Evolutionary conservation across 164 flowering plant genomes (phyloP).

Genomic region (Magnolia kwangsiensis): DNA sequence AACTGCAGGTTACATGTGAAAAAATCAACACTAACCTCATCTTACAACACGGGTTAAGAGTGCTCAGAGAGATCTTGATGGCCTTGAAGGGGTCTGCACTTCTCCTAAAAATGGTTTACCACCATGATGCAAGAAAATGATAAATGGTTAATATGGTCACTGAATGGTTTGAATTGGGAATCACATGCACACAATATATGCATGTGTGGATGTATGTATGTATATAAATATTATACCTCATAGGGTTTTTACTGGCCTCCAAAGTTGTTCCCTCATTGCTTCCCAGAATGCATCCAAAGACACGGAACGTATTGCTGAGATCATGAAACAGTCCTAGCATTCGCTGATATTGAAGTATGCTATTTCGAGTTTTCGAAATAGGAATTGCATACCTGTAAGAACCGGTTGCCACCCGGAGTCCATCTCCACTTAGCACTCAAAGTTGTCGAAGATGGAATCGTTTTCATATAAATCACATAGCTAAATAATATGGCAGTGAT

Average conservation of each 20-base stretch:
- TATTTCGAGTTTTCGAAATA: not conserved
- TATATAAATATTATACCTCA: conserved; percentile 51
- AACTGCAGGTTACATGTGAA: not conserved
- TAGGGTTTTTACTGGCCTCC: conserved; percentile 98
- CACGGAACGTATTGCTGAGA: conserved; percentile 87
- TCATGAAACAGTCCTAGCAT: conserved; percentile 6
- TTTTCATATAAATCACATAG: conserved; percentile 94
- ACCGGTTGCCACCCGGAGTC: conserved; percentile 82
- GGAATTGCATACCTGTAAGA: conserved; percentile 70
- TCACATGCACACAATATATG: not conserved
- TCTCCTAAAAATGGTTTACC: conserved; percentile 39
- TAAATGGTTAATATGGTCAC: no score
- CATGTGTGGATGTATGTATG: no score
- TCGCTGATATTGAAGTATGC: no score
- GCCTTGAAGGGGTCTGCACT: conserved; percentile 84
- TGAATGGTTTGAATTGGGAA: no score
- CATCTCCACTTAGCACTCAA: conserved; percentile 98
- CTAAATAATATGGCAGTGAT: conserved; percentile 33
- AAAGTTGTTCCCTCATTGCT: conserved; percentile 82
- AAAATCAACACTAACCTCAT: conserved; percentile 49
- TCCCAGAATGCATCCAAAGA: conserved; percentile 74
- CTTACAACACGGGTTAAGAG: conserved; percentile 86
- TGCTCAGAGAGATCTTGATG: conserved; percentile 77
- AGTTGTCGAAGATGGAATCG: conserved; percentile 97
- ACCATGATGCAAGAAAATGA: not conserved